Evolutionary conservation across 2,329 filamentous ascomycete species (phyloP), one percentile per base, ranked within the genome.

Genomic region (Sporothrix schenckii): DNA sequence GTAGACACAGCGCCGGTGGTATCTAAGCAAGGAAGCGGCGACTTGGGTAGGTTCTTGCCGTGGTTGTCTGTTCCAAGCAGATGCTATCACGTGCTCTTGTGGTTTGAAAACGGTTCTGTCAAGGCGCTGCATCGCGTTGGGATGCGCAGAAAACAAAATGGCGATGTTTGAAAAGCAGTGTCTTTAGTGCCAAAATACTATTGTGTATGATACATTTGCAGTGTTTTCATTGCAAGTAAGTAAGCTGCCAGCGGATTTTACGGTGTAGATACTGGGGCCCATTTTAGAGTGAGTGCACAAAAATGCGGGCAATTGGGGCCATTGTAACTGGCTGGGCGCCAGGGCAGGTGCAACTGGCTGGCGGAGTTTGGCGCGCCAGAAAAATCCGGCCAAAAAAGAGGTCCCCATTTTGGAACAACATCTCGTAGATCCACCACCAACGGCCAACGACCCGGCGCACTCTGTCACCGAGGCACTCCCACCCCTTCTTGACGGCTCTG

Each of bases 251-350:
- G 41, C 47, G 34, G n/a, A 14, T 41, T 60, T 41, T n/a, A n/a
- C 34, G 14, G 56, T n/a, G 56, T 60, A 13, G 14, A 14, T 27
- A 16, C 39, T 16, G 58, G 39, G n/a, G 39, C 13, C 41, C 41
- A 44, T 5, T 24, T 39, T 39, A 41, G 19, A 34, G 7, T 41
- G 54, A 9, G 19, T 27, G 27, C 52, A 54, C 27, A 34, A 21
- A 60, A 58, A 21, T 44, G 56, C 56, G 19, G 58, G 4, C 61
- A 65, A 50, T 65, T 65, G 13, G 24, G n/a, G 21, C 61, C 44
- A 9, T 41, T 50, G 44, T 65, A 65, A 65, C 61, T 65, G 61
- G 61, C 61, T 65, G 60, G 60, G 41, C 41, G n/a, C 60, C 60
- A 63, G 41, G 60, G 60, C 60, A 47, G 60, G 60, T 34, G 34